These are phyloP conservation scores for Talaromyces nanjingensis DNA, from an alignment of 495 filamentous ascomycete genomes.

Conservation along the genomic window DNA sequence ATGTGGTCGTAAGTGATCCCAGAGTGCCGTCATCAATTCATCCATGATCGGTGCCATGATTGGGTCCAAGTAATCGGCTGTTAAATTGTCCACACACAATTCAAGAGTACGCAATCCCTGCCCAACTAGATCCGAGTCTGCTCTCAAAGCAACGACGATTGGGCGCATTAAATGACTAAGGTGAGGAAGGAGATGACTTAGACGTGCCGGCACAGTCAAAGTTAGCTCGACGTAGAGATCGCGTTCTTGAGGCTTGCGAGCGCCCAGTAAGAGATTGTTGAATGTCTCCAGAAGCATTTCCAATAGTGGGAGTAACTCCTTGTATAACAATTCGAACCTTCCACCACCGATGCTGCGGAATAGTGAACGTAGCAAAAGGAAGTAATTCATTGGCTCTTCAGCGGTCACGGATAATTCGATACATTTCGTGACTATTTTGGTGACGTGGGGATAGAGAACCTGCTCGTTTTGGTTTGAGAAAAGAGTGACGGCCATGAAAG, in stretches of 20 bases:
- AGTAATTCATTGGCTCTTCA: slow-evolving; percentile 98
- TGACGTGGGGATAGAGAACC: slow-evolving; percentile 89
- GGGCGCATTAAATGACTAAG: slow-evolving; percentile 96
- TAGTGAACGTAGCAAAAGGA: slow-evolving; percentile 81
- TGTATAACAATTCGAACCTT: slow-evolving; percentile 94
- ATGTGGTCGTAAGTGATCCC: slow-evolving; percentile 85
- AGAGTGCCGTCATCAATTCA: slow-evolving; percentile 93
- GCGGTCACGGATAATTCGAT: slow-evolving; percentile 93
- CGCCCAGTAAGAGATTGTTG: slow-evolving; percentile 84
- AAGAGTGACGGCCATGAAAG: slow-evolving; percentile 98
- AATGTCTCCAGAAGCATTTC: slow-evolving; percentile 97
- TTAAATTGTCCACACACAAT: slow-evolving; percentile 96
- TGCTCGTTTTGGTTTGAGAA: slow-evolving; percentile 94
- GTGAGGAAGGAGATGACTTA: slow-evolving; percentile 96
- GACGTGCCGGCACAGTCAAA: slow-evolving; percentile 86
- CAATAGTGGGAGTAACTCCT: slow-evolving; percentile 89
- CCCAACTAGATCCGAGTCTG: slow-evolving; percentile 86
- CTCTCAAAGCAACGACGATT: slow-evolving; percentile 85
- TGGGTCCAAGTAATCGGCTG: slow-evolving; percentile 93
- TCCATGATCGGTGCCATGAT: slow-evolving; percentile 99
- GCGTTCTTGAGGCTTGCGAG: slow-evolving; percentile 79
- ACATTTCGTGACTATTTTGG: slow-evolving; percentile 91
- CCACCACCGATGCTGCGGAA: slow-evolving; percentile 97
- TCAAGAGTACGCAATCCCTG: slow-evolving; percentile 93
- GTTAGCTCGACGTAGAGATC: slow-evolving; percentile 97